Percentiles rank a stretch among this genome's conserved stretches.
Evolutionary conservation across 768 basidiomycete species (phyloP).

Genomic region (Amanita phalloides): DNA sequence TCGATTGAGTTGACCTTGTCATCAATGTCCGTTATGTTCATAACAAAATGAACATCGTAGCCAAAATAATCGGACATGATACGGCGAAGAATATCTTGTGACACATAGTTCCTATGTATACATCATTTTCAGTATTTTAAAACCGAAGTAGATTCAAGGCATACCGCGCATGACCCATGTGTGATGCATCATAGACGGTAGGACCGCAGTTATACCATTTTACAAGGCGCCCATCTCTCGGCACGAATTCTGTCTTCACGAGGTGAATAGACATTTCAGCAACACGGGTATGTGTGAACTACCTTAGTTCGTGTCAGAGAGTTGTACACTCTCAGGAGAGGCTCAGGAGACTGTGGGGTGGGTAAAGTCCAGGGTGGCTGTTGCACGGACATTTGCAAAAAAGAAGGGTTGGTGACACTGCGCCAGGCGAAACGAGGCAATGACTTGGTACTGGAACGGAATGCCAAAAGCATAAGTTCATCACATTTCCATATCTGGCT

Average conservation of each 20-base stretch:
- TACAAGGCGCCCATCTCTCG: conserved; percentile 58
- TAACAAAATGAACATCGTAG: conserved; percentile 96
- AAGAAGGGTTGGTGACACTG: neutral
- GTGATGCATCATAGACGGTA: conserved; percentile 95
- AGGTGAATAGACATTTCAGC: neutral
- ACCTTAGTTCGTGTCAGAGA: conserved; percentile 90
- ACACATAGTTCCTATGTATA: conserved; percentile 79
- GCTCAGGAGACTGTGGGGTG: conserved; percentile 34
- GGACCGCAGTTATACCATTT: conserved; percentile 99
- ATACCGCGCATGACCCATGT: conserved; percentile 98
- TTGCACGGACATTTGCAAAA: conserved; percentile 38
- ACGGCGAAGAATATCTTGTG: conserved; percentile 83
- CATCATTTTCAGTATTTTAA: conserved; percentile 1
- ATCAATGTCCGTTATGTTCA: conserved; percentile 99
- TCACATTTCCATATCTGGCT: neutral
- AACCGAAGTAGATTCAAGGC: conserved; percentile 3
- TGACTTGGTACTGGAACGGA: neutral
- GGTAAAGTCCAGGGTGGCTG: conserved; percentile 53
- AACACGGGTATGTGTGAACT: conserved; percentile 11
- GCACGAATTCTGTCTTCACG: conserved; percentile 64
- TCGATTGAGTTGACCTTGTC: conserved; percentile 64
- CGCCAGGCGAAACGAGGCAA: neutral
- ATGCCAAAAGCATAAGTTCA: neutral
- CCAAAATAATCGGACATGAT: conserved; percentile 95
- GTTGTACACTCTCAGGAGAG: conserved; percentile 80